phyloP scores from a whole-genome alignment of 192 early-diverging fungal species.

The Backusella tuberculispora region DNA sequence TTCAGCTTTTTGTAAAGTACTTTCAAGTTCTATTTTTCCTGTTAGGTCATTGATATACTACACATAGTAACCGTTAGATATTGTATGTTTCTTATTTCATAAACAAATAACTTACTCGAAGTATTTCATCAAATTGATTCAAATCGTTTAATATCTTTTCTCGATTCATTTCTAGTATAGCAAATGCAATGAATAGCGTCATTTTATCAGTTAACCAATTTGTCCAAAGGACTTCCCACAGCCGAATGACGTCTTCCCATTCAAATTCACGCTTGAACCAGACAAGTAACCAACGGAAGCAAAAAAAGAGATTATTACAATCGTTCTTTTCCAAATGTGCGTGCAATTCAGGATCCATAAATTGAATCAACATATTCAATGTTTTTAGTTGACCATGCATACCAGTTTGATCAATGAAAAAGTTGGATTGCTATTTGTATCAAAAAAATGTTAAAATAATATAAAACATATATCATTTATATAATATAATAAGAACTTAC shows the following conservation, averaged over 20 bases:
- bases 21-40: constrained; percentile 69
- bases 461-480: neutral
- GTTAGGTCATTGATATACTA: constrained; percentile 88
- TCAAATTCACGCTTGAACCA: constrained; percentile 98
- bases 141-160: constrained; percentile 75
- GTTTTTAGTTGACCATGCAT: constrained; percentile 89
- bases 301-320: constrained; percentile 91
- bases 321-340: constrained; percentile 72
- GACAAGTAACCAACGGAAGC: constrained; percentile 96
- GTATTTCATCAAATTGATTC: constrained; percentile 85
- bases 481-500: constrained; percentile 32
- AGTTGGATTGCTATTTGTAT: constrained; percentile 71
- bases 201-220: constrained; percentile 77
- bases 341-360: constrained; percentile 86
- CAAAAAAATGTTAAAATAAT: neutral
- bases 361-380: constrained; percentile 79
- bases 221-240: constrained; percentile 92
- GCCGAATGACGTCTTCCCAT: constrained; percentile 77
- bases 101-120: constrained; percentile 62
- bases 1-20: constrained; percentile 74
- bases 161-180: constrained; percentile 85
- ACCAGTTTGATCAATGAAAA: constrained; percentile 88
- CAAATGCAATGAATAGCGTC: constrained; percentile 90
- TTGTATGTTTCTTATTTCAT: neutral
- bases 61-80: neutral